A percentile compares a stretch with the other conserved stretches of the same genome.
These are phyloP conservation scores for Marvania coccoides DNA, from an alignment of 139 green algal genomes.

Conservation along the genomic window DNA sequence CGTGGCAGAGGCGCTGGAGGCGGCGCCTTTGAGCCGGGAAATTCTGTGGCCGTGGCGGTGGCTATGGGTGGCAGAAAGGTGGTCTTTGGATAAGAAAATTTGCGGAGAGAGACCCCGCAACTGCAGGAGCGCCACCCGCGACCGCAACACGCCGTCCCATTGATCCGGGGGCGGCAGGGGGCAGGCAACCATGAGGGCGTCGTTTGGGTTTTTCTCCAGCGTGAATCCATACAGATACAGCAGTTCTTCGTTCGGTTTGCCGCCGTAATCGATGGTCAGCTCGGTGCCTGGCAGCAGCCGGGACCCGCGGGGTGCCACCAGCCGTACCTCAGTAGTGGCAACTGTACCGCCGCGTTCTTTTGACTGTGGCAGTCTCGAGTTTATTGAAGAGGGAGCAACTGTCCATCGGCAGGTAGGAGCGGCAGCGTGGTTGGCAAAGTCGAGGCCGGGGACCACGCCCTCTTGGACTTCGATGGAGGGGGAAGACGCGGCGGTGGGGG, in stretches of 20 bases:
- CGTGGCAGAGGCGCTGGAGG: not conserved
- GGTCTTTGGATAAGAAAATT: slow-evolving; percentile 38
- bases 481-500: not conserved
- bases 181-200: slow-evolving; percentile 63
- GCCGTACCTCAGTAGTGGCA: not conserved
- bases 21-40: not conserved
- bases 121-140: slow-evolving; percentile 25
- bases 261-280: slow-evolving; percentile 51
- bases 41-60: not conserved
- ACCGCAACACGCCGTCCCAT: slow-evolving; percentile 31
- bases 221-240: slow-evolving; percentile 79
- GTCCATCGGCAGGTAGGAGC: slow-evolving; percentile 46
- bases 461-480: slow-evolving; percentile 11
- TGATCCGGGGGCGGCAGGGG: slow-evolving; percentile 41
- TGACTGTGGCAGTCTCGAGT: too few species aligned
- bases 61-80: too few species aligned
- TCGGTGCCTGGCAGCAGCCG: slow-evolving; percentile 33
- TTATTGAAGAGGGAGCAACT: not conserved
- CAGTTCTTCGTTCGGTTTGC: slow-evolving; percentile 74
- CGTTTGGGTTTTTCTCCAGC: slow-evolving; percentile 46
- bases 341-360: not conserved
- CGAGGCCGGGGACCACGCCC: slow-evolving; percentile 71
- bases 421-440: slow-evolving; percentile 76
- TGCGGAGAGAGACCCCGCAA: slow-evolving; percentile 29
- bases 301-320: slow-evolving; percentile 20